Evolutionary conservation across 805 yeast species (phyloP).

Genomic region (Komagataella pastoris): DNA sequence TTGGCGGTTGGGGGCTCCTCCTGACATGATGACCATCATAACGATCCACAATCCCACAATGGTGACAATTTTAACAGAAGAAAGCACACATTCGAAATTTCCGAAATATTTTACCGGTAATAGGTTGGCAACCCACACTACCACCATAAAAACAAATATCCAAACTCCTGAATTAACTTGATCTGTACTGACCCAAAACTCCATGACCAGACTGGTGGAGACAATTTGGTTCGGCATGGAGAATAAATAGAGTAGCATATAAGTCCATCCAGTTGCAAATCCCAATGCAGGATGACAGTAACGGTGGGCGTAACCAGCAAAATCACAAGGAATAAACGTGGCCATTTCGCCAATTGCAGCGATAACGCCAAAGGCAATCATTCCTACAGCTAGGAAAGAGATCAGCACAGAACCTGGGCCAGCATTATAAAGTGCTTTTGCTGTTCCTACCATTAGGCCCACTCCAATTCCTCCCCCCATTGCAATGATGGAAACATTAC

Average conservation of each 20-base stretch:
- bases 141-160: constrained; percentile 36
- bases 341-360: constrained; percentile 42
- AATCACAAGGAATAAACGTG: constrained; percentile 38
- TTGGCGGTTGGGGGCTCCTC: constrained; percentile 26
- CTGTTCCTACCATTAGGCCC: constrained; percentile 37
- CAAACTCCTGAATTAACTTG: constrained; percentile 42
- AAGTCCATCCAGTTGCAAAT: constrained; percentile 38
- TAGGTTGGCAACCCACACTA: constrained; percentile 35
- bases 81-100: constrained; percentile 41
- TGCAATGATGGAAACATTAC: constrained; percentile 37
- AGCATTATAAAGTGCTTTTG: constrained; percentile 31
- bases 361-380: constrained; percentile 41
- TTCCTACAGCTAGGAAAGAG: constrained; percentile 39
- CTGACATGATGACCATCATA: constrained; percentile 30
- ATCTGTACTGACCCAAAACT: constrained; percentile 35
- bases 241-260: constrained; percentile 40
- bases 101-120: constrained; percentile 43
- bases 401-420: constrained; percentile 39
- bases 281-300: constrained; percentile 44
- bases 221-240: constrained; percentile 41
- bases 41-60: constrained; percentile 37
- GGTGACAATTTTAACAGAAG: constrained; percentile 32
- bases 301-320: constrained; percentile 36
- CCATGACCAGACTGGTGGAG: constrained; percentile 31
- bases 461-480: constrained; percentile 51